A percentile compares a stretch with the other conserved stretches of the same genome.
Evolutionary conservation across 2,329 filamentous ascomycete genomes (phyloP).

Genomic region (Colletotrichum shisoi): DNA sequence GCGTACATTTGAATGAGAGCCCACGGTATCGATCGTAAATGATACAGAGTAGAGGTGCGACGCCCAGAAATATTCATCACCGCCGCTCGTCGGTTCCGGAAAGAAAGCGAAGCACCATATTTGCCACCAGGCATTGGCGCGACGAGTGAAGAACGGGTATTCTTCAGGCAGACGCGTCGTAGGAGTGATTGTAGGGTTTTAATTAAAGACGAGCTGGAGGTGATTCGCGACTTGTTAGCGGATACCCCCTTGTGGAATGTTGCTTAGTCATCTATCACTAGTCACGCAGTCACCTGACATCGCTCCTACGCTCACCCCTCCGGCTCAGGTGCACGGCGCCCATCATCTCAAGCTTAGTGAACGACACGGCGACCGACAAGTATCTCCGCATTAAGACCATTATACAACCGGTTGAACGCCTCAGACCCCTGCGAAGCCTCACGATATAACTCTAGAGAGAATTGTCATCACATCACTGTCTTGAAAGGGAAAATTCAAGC

Average conservation of each 20-base stretch:
- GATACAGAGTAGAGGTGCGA: background rate
- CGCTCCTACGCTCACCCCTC: slow-evolving; percentile 31
- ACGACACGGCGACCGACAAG: slow-evolving; percentile 20
- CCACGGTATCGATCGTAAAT: background rate
- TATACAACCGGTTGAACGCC: slow-evolving; percentile 12
- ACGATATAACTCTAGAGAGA: background rate
- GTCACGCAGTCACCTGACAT: slow-evolving; percentile 48
- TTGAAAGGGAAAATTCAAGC: background rate
- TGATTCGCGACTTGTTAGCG: slow-evolving; percentile 20
- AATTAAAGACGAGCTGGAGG: background rate
- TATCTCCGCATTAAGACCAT: slow-evolving; percentile 7
- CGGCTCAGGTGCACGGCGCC: slow-evolving; percentile 8
- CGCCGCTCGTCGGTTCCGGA: slow-evolving; percentile 41
- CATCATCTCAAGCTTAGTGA: slow-evolving; percentile 28
- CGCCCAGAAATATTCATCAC: slow-evolving; percentile 37
- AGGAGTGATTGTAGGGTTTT: slow-evolving; percentile 25
- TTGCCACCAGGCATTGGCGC: slow-evolving; percentile 47
- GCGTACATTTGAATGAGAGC: slow-evolving; percentile 14
- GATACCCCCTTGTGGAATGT: slow-evolving; percentile 8
- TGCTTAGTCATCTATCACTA: slow-evolving; percentile 48
- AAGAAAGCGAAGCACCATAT: slow-evolving; percentile 48
- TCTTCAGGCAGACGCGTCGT: slow-evolving; percentile 47
- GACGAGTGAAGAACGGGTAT: slow-evolving; percentile 29
- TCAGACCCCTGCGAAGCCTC: slow-evolving; percentile 14
- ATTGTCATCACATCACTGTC: background rate